These are phyloP conservation scores for Sanghuangporus weigelae DNA, from an alignment of 1,284 basidiomycete genomes.

Conservation along the genomic window DNA sequence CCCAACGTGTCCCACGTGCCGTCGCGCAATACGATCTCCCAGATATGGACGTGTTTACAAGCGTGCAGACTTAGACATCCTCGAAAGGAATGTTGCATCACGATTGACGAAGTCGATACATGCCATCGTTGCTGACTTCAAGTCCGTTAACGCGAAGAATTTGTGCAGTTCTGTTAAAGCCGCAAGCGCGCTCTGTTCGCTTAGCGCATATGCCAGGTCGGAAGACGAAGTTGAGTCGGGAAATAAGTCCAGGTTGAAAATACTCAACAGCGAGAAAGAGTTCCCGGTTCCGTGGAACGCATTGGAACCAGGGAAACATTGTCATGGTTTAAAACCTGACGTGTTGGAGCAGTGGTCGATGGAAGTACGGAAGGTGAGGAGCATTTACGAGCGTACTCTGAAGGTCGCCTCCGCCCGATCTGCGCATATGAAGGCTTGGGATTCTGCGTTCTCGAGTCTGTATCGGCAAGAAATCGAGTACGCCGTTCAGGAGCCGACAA, in stretches of 20 bases:
- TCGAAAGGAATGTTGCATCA: constrained; percentile 56
- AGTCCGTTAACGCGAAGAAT: background rate
- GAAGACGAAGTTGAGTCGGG: background rate
- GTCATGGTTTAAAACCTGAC: constrained; percentile 26
- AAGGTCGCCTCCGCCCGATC: constrained; percentile 38
- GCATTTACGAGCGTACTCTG: constrained; percentile 32
- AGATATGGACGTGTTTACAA: constrained; percentile 60
- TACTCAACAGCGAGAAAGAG: constrained; percentile 9
- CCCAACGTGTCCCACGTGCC: constrained; percentile 53
- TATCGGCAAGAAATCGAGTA: constrained; percentile 42
- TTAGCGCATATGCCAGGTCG: background rate
- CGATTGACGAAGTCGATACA: constrained; percentile 42
- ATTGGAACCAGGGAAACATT: constrained; percentile 24
- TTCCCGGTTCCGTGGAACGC: constrained; percentile 17
- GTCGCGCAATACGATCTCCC: constrained; percentile 42
- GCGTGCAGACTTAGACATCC: constrained; percentile 53
- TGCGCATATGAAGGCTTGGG: constrained; percentile 48
- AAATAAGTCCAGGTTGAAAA: constrained; percentile 3
- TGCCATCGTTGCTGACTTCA: background rate
- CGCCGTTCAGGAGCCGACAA: constrained; percentile 29
- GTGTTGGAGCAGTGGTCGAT: constrained; percentile 35
- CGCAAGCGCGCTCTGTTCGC: background rate
- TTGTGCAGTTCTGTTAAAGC: background rate
- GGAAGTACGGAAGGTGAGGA: constrained; percentile 28
- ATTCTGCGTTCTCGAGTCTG: constrained; percentile 44